Base-by-base conservation (phyloP, 2,329 filamentous ascomycete genomes). In the Incumbomyces lentus region DNA sequence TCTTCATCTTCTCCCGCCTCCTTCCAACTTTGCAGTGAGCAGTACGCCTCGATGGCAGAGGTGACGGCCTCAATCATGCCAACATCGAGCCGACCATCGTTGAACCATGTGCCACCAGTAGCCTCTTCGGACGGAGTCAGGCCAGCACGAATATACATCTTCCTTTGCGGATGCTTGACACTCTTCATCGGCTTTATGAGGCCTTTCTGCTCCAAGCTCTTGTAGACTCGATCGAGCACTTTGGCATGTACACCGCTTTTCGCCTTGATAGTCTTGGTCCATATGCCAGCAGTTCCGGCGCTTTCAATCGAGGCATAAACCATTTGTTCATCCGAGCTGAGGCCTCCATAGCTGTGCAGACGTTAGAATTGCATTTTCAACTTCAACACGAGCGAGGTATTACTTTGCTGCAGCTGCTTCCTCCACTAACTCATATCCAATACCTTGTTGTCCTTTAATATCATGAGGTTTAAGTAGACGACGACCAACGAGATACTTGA, bases 91-190 rank as follows among this genome's bases (percentile, higher is more conserved):
- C 89, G 84, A 44, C 87, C 86, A 52, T 95, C 88, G 31, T 47
- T 45, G 64, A 92, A 95, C 86, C 90, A 98, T 7, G 87, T 84
- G 1, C 92, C 92, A 40, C 92, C 92, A 0, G 88, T 94, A 39
- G 93, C 86, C 51, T 92, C 84, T 52, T 95, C 89, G 45, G 83
- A 86, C 0, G 92, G 90, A 10, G 81, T 79, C 50, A 98, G 76
- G 52, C 82, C 82, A 45, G 82, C 79, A 60, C 95, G 82, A 75
- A 98, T 94, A 73, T 92, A 98, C 76, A 94, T 95, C 68, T 94
- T 95, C 62, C 92, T 84, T 55, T 82, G 85, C 22, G 87, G 86
- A 60, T 85, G 82, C 68, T 94, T 88, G 66, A 94, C 88, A 64
- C 84, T 92, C 68, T 90, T 92, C 68, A 96, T 88, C 48, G 82